These are phyloP conservation scores for Collybiopsis confluens DNA, from an alignment of 768 basidiomycete species.

Conservation along the genomic window DNA sequence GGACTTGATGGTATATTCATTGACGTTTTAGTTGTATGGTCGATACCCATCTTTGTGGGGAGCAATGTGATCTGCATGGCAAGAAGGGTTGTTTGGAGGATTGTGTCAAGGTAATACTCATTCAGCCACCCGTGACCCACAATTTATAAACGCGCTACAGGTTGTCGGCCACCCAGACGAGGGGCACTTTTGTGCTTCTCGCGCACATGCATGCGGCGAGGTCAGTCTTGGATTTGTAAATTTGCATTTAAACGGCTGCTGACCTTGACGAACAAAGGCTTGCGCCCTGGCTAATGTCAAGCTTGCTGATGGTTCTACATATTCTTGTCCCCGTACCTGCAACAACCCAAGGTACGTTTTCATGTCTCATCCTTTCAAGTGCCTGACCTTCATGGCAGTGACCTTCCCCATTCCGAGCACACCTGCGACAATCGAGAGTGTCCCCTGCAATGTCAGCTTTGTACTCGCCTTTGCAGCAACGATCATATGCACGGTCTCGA, in stretches of 20 bases:
- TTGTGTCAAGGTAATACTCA: constrained; percentile 59
- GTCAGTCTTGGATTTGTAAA: constrained; percentile 22
- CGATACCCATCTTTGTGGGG: constrained; percentile 50
- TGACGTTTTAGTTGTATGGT: constrained; percentile 44
- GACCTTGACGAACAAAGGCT: constrained; percentile 31
- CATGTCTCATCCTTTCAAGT: no score
- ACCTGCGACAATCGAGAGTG: constrained; percentile 49
- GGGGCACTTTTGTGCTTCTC: constrained; percentile 51
- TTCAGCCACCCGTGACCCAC: not conserved
- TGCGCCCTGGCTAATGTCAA: constrained; percentile 33
- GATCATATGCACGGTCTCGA: constrained; percentile 53
- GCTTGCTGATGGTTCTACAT: constrained; percentile 24
- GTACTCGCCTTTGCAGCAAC: constrained; percentile 48
- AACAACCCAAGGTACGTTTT: constrained; percentile 32
- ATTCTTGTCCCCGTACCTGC: constrained; percentile 40
- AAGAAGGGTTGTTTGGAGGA: constrained; percentile 47
- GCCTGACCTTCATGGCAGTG: constrained; percentile 29
- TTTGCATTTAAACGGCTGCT: no score
- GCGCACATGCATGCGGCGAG: constrained; percentile 52
- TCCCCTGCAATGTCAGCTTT: constrained; percentile 50
- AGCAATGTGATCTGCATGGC: constrained; percentile 39
- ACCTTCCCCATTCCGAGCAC: constrained; percentile 41
- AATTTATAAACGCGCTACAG: constrained; percentile 24
- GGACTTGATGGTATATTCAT: not conserved
- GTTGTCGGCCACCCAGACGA: constrained; percentile 41